Evolutionary conservation across 2,329 filamentous ascomycete species (phyloP), one percentile per base, ranked within the genome.

Genomic region (Neurospora crassa): DNA sequence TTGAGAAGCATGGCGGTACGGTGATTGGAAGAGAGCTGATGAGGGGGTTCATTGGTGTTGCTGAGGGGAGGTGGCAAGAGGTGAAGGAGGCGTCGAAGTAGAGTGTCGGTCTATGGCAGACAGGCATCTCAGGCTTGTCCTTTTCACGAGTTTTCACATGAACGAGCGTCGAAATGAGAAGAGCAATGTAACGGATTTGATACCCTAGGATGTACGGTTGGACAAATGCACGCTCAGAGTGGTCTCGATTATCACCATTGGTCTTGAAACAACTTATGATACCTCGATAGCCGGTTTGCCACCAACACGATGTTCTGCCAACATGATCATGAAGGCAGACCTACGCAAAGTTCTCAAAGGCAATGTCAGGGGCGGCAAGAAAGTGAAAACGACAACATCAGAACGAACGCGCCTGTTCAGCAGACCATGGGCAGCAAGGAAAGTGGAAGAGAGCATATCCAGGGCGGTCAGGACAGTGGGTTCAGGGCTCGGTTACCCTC

Each of bases 1-100:
- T 98, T 73, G 93, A 96, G 77, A 98, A 97, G 84, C 89, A 86
- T 74, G 96, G 96, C 12, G 96, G 95, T 7, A 87, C 88, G 11
- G 84, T 89, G 8, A 83, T 96, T 45, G 91, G 90, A 8, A 87
- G 85, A 34, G 85, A 88, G 71, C 82, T 90, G 72, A 84, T 94
- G 79, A 86, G 81, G 74, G 82, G 85, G 53, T 83, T 93, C 74
- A 84, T 90, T 8, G 81, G 82, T 40, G 79, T 88, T 70, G 90
- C 91, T 1, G 85, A 87, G 74, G 83, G 84, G 72, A 87, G 91
- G 76, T 95, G 92, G 86, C 82, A 84, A 67, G 86, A 90, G 75
- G 86, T 87, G 42, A 78, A 72, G 42, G 86, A 78, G 80, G 84
- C 79, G 47, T 78, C 79, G 80, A 74, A 75, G 70, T 59, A 59